phyloP scores from a whole-genome alignment of 345 rosid species.

The Brassica carinata region DNA sequence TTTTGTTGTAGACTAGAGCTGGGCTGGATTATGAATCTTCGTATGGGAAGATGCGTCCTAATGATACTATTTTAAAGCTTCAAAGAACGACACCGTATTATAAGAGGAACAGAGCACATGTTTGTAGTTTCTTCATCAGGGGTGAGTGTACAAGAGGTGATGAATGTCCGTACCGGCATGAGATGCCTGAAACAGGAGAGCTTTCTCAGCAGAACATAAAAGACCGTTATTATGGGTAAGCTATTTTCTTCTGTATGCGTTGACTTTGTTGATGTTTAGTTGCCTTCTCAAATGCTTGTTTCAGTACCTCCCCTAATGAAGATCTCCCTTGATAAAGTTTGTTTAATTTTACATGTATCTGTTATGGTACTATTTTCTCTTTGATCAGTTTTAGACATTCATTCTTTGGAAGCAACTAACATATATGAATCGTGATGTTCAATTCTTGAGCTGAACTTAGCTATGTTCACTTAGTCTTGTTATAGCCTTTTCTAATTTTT shows the following conservation, averaged over 20 bases:
- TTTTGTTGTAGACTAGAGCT: slow-evolving; percentile 81
- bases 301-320: neutral
- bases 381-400: neutral
- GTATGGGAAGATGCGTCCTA: slow-evolving; percentile 79
- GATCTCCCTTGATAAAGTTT: neutral
- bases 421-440: neutral
- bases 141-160: slow-evolving; percentile 98
- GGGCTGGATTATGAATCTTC: slow-evolving; percentile 98
- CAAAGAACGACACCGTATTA: slow-evolving; percentile 93
- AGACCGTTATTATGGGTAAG: slow-evolving; percentile 96
- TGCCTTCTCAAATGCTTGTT: neutral
- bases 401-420: neutral
- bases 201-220: slow-evolving; percentile 93
- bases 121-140: slow-evolving; percentile 89
- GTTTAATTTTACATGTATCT: neutral
- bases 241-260: slow-evolving; percentile 23
- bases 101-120: slow-evolving; percentile 90
- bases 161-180: slow-evolving; percentile 95
- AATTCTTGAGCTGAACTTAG: neutral
- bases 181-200: slow-evolving; percentile 96
- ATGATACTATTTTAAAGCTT: slow-evolving; percentile 89
- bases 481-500: too few species aligned
- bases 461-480: neutral
- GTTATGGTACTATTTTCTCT: neutral
- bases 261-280: neutral